A percentile compares a stretch with the other conserved stretches of the same genome.
Evolutionary conservation across 1,139 yeast species (phyloP).

Genomic region (Diutina pseudorugosa): DNA sequence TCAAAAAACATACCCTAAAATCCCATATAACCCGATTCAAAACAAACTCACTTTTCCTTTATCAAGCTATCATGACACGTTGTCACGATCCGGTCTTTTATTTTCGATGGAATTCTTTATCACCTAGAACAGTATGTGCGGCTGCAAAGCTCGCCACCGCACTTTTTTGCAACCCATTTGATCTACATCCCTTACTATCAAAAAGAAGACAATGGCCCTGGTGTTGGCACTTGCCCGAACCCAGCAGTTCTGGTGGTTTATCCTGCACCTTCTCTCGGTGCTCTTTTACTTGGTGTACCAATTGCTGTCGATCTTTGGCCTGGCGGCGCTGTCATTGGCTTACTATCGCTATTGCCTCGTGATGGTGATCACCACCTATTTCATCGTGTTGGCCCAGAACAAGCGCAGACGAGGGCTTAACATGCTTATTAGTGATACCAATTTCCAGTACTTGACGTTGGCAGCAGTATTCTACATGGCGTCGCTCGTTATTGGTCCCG

Average conservation of each 20-base stretch:
- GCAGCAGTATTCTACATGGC: neutral
- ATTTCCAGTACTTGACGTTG: neutral
- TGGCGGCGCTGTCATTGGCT: neutral
- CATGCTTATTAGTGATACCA: neutral
- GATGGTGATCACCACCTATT: constrained; percentile 2
- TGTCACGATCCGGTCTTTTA: neutral
- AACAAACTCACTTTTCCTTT: no score
- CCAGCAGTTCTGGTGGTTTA: constrained; percentile 4
- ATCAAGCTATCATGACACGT: no score
- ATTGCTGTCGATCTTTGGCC: neutral
- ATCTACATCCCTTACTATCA: neutral
- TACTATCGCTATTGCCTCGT: neutral
- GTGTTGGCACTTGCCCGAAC: neutral
- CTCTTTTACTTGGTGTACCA: neutral
- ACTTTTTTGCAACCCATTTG: neutral
- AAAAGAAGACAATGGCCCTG: neutral
- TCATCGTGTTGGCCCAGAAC: neutral
- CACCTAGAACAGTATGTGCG: neutral
- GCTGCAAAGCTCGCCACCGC: neutral
- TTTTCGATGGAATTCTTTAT: neutral
- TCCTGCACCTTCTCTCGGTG: constrained; percentile 1
- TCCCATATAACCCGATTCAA: no score
- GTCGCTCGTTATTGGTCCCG: neutral
- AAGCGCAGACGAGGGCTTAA: neutral
- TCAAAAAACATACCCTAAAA: no score